Evolutionary conservation across 257 asterid species (phyloP), one percentile per base, ranked within the genome.

Genomic region (Phtheirospermum japonicum): DNA sequence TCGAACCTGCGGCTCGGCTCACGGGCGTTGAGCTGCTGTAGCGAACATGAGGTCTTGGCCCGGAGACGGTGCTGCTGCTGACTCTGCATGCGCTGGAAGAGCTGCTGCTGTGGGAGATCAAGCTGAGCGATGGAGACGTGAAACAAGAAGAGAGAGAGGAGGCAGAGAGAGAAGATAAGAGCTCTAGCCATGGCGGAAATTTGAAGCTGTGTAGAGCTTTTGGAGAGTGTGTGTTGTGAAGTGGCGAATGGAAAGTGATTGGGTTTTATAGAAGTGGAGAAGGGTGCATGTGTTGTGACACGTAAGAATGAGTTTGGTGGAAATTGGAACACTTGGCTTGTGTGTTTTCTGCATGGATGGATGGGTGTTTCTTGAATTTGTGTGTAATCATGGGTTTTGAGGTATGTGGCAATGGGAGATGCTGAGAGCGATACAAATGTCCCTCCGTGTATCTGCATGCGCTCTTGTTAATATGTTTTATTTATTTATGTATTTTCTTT

Each of bases 31-130:
- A 83, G 79, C 31, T 80, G 76, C 68, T 63, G 71, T 37, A 83
- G 58, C 9, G 64, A 66, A 75, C 90, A 83, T 6, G 64, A 64
- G 4, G 82, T 71, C 71, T 65, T 77, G 56, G 79, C 81, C 12
- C 79, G 80, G 57, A 79, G 76, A 11, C 81, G 74, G 63, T 83
- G 86, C 66, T 76, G 80, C 65, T 73, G 86, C 68, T 72, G 83
- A 1, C 9, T 64, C 64, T 66, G 71, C 55, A 75, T 23, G 42
- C 59, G 40, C 61, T 62, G 62, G 77, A 73, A 75, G 14, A 65
- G 61, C 20, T 19, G 61, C 56, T 68, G 70, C 65, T 78, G 83
- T 0, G 49, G 74, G 0, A 65, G 74, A 7, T 71, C 82, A 28
- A 76, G 51, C 33, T 75, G 82, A 3, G 80, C 80, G 8, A 45